Conservation (phyloP, 2,329 filamentous ascomycete genomes). For the Cladosporium halotolerans region DNA sequence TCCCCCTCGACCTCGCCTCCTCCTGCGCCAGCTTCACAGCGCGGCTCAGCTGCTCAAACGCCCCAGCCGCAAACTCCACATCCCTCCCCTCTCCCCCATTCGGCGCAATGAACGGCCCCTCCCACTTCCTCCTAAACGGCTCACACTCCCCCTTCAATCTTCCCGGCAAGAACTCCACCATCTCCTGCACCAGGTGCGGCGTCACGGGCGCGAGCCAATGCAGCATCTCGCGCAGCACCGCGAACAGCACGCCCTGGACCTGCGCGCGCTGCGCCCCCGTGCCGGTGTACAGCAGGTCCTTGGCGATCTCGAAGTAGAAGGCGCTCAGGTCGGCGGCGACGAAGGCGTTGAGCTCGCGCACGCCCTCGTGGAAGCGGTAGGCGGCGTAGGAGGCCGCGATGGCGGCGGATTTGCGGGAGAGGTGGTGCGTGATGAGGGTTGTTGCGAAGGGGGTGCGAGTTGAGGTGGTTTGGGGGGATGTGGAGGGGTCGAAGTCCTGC, state of each 20-base stretch:
- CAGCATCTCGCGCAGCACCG: conserved; percentile 65
- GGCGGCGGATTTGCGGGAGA: conserved; percentile 58
- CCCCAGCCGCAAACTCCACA: conserved; percentile 42
- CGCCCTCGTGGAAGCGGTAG: conserved; percentile 77
- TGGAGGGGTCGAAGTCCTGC: conserved; percentile 34
- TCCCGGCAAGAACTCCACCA: conserved; percentile 68
- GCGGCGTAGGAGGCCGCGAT: conserved; percentile 61
- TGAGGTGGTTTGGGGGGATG: conserved; percentile 15
- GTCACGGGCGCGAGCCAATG: conserved; percentile 75
- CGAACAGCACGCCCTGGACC: conserved; percentile 51
- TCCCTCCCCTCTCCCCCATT: conserved; percentile 6
- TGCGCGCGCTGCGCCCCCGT: conserved; percentile 55
- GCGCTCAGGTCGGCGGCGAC: conserved; percentile 77
- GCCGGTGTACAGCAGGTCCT: conserved; percentile 86
- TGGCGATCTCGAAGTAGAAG: conserved; percentile 88
- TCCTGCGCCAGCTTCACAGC: conserved; percentile 74
- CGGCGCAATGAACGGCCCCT: conserved; percentile 15
- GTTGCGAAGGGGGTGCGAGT: conserved; percentile 32
- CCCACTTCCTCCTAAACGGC: conserved; percentile 24
- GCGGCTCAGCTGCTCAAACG: conserved; percentile 47
- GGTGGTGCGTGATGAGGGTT: conserved; percentile 65
- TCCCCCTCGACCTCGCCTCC: conserved; percentile 61
- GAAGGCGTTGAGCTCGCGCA: conserved; percentile 71
- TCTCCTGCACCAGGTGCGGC: conserved; percentile 80
- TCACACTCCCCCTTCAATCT: conserved; percentile 19